phyloP scores from a whole-genome alignment of 768 basidiomycete species.

The Auriscalpium vulgare region DNA sequence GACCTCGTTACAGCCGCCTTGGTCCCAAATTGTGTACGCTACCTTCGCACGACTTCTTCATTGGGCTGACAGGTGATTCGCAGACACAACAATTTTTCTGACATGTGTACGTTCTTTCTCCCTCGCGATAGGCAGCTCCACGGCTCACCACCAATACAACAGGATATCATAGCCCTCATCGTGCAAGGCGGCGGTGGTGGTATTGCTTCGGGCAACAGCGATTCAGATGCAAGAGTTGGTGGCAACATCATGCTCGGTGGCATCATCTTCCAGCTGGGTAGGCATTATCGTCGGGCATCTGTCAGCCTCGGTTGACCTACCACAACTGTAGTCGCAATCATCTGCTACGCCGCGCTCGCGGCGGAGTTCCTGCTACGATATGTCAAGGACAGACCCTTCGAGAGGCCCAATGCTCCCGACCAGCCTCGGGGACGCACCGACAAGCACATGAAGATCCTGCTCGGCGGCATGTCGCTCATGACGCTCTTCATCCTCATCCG shows the following conservation, averaged over 20 bases:
- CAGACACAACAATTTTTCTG: slow-evolving; percentile 8
- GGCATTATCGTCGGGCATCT: not conserved
- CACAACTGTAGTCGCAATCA: slow-evolving; percentile 3
- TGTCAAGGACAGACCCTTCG: not conserved
- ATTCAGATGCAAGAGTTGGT: not conserved
- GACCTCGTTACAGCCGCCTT: slow-evolving; percentile 17
- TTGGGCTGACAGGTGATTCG: not conserved
- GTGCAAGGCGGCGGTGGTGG: slow-evolving; percentile 9
- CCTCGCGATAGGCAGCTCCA: too few relatives aligned
- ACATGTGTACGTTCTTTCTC: slow-evolving; percentile 4
- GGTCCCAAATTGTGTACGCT: slow-evolving; percentile 5
- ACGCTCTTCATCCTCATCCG: slow-evolving; percentile 8
- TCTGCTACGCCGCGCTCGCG: slow-evolving; percentile 3
- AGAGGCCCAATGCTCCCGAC: not conserved
- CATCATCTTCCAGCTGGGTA: slow-evolving; percentile 11
- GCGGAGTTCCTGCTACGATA: slow-evolving; percentile 7
- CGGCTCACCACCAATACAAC: not conserved
- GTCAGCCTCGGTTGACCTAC: not conserved
- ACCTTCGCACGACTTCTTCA: not conserved
- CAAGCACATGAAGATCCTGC: not conserved
- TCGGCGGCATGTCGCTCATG: slow-evolving; percentile 7
- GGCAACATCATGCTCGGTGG: slow-evolving; percentile 8
- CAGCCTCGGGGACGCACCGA: not conserved
- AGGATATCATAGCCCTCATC: slow-evolving; percentile 11
- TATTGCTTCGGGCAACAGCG: not conserved